Base-by-base conservation (phyloP, 352 stramenopile species). In the Pythium aristosporum region DNA sequence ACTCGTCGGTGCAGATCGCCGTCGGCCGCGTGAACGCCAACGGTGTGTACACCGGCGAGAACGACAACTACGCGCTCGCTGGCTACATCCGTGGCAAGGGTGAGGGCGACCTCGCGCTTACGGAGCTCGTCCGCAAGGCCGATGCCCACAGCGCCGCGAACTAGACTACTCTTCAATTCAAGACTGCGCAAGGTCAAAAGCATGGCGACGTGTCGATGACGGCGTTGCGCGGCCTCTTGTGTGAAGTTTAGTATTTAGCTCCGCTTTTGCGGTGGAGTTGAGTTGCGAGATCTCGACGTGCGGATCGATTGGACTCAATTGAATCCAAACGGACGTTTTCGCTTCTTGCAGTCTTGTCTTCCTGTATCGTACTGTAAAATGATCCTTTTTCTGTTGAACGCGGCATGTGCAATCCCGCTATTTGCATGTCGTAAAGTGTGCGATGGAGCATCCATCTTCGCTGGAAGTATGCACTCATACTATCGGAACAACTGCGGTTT, bases 1-100 rank as follows among this genome's bases (percentile, higher is more conserved):
- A 99, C 80, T 87, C 94, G 56, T 97, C 96, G 60, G 92, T 99
- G 72, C 97, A 99, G 79, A 98, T 99, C 79, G 98, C 98, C 85
- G 94, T 99, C 66, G 96, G 77, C 69, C 96, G 98, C 79, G 92
- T 99, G 56, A 97, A 99, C 80, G 94, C 96, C 64, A 89, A 97
- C 76, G 97, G 97, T 70, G 74, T 98, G 65, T 98, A 97, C 82
- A 99, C 96, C 58, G 96, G 97, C 63, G 96, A 99, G 72, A 96
- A 86, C 67, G 96, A 98, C 71, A 87, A 93, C 46, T 98, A 96
- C 77, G 92, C 91, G 71, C 83, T 99, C 69, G 90, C 86, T 71
- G 97, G 97, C 76, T 99, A 98, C 89, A 97, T 99, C 75, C 93
- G 97, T 68, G 82, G 92, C 84, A 98, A 98, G 84, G 87, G 88